phyloP scores from a whole-genome alignment of 2,329 filamentous ascomycete genomes.

The Emmonsia crescens region DNA sequence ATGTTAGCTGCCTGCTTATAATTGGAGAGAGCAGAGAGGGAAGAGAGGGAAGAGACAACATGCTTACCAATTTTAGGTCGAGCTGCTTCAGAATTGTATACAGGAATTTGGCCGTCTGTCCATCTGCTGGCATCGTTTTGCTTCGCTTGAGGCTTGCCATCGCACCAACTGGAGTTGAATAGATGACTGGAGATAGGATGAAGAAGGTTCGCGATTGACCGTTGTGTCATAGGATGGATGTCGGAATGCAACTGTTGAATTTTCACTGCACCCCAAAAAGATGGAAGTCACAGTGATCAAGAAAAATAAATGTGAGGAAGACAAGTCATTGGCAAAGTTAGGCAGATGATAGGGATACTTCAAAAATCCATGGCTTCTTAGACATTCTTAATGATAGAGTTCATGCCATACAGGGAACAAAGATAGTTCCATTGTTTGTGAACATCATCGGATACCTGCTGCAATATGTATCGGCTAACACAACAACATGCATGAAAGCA shows the following conservation, averaged over 20 bases:
- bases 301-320: not conserved
- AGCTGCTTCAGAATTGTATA: constrained; percentile 47
- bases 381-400: not conserved
- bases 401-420: not conserved
- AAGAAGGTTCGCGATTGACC: not conserved
- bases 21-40: constrained; percentile 6
- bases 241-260: not conserved
- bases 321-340: too few species aligned
- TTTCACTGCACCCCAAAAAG: not conserved
- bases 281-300: not conserved
- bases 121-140: constrained; percentile 39
- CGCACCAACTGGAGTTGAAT: constrained; percentile 12
- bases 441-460: not conserved
- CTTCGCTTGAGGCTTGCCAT: constrained; percentile 30
- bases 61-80: constrained; percentile 40
- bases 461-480: not conserved
- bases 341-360: not conserved
- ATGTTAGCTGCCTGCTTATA: not conserved
- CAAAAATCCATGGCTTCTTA: not conserved
- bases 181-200: not conserved
- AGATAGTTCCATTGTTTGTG: not conserved
- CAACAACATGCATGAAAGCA: not conserved
- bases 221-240: not conserved
- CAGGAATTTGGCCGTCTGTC: constrained; percentile 41
- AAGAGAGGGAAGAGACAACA: not conserved